Percentiles rank a stretch among this genome's conserved stretches.
These are phyloP conservation scores for Rosa lucieae DNA, from an alignment of 306 rosid species.

Conservation along the genomic window DNA sequence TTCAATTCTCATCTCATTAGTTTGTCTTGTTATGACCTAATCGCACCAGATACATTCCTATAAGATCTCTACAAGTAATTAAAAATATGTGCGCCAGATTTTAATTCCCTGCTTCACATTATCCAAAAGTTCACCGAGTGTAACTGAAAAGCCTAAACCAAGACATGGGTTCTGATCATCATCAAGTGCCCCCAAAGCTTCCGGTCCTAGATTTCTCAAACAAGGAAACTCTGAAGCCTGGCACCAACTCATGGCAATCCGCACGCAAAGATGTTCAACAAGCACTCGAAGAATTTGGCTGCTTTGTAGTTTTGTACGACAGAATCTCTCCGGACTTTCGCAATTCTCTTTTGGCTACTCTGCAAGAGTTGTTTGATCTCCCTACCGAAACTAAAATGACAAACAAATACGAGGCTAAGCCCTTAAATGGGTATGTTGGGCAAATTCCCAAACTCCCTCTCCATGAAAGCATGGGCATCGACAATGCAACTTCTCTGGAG, in stretches of 20 bases:
- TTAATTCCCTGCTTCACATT: background rate
- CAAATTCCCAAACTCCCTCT: slow-evolving; percentile 42
- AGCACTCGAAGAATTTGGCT: slow-evolving; percentile 49
- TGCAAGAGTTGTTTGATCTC: slow-evolving; percentile 38
- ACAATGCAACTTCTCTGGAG: slow-evolving; percentile 32
- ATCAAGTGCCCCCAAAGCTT: slow-evolving; percentile 22
- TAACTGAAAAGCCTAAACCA: background rate
- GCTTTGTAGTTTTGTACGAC: slow-evolving; percentile 33
- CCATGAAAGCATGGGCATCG: slow-evolving; percentile 56
- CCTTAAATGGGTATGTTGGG: slow-evolving; percentile 50
- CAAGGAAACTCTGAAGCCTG: slow-evolving; percentile 24
- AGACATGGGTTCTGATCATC: slow-evolving; percentile 31
- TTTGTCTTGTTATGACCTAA: background rate
- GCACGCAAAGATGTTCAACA: slow-evolving; percentile 30
- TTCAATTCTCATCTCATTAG: background rate
- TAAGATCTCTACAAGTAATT: background rate
- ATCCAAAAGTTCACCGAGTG: background rate
- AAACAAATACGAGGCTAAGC: slow-evolving; percentile 41
- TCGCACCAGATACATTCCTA: background rate
- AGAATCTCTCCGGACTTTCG: slow-evolving; percentile 19
- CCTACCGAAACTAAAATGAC: slow-evolving; percentile 42
- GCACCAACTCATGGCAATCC: slow-evolving; percentile 27
- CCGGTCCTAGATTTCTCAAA: slow-evolving; percentile 40
- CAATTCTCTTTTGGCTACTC: slow-evolving; percentile 13
- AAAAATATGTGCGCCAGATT: background rate